Percentiles rank a stretch among this genome's conserved stretches.
Evolutionary conservation across 108 stramenopile genomes (phyloP).

Genomic region (Asterionellopsis glacialis): DNA sequence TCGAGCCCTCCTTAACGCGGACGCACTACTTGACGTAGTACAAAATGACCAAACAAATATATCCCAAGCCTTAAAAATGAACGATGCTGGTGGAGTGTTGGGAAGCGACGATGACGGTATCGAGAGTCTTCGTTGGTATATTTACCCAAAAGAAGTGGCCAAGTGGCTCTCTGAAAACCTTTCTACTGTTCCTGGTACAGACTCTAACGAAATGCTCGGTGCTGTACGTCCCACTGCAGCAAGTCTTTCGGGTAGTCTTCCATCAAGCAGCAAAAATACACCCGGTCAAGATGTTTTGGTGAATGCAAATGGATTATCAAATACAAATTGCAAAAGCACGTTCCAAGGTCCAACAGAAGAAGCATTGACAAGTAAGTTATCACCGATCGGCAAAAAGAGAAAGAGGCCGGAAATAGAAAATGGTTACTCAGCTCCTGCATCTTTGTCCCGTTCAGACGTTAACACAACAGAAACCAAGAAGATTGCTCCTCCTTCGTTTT

Average conservation of each 20-base stretch:
- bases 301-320: too few species aligned
- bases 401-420: too few species aligned
- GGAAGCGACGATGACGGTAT: constrained; percentile 35
- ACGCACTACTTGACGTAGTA: constrained; percentile 47
- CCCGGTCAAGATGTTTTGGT: too few species aligned
- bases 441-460: background rate
- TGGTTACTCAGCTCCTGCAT: too few species aligned
- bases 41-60: constrained; percentile 53
- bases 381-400: too few species aligned
- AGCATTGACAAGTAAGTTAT: too few species aligned
- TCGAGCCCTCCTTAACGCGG: constrained; percentile 53
- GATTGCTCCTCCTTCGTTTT: background rate
- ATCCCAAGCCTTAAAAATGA: constrained; percentile 75
- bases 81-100: constrained; percentile 23
- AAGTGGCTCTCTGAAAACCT: constrained; percentile 36
- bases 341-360: too few species aligned
- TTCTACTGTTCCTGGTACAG: constrained; percentile 51
- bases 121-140: constrained; percentile 76
- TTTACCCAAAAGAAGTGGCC: constrained; percentile 66
- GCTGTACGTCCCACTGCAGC: constrained; percentile 28
- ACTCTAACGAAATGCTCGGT: constrained; percentile 38
- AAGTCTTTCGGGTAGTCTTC: too few species aligned
- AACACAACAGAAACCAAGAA: background rate
- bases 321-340: too few species aligned
- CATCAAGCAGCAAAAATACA: too few species aligned